Evolutionary conservation across 2,329 filamentous ascomycete species (phyloP), one percentile per base, ranked within the genome.

Genomic region (Bipolaris zeicola): DNA sequence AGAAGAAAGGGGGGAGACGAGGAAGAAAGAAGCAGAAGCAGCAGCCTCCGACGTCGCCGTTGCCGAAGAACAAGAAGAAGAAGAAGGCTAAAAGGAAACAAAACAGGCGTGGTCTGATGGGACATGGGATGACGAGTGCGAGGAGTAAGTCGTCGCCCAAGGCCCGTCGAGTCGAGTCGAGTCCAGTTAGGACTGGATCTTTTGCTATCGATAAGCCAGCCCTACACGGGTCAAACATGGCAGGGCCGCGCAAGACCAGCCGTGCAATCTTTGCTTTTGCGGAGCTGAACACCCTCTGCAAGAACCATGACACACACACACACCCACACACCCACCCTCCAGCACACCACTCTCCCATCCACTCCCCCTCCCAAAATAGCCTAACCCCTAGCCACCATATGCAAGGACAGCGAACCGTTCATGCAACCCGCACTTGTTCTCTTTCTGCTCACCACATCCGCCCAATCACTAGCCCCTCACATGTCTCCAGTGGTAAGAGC

Each of bases 381-480:
- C 28, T 18, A 33, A 11, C 51, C 59, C 45, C 10, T 20, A 39
- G 5, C 16, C 18, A 39, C 16, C 4, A 20, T 20, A 45, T 55
- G 53, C 53, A 55, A 55, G 48, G 57, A 64, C 59, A 58, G 42
- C 58, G 62, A 65, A 61, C 63, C 58, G 52, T 60, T 68, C 63
- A 68, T 68, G 66, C 64, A 64, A 45, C 44, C 53, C 33, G 31
- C 44, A 43, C 51, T 48, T 45, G 10, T n/a, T 39, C 20, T 20
- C 37, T 11, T 22, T 13, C 20, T 37, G 47, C 37, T 49, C 48
- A 47, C 57, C 33, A 34, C 20, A 10, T 16, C n/a, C n/a, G 26
- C 55, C 60, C 55, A 61, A 53, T 61, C 54, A 28, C 48, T 24
- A 31, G 16, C 37, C 41, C 57, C 51, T 57, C 18, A 55, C 52